phyloP scores from a whole-genome alignment of 2,329 filamentous ascomycete genomes.

The Plenodomus biglobosus region DNA sequence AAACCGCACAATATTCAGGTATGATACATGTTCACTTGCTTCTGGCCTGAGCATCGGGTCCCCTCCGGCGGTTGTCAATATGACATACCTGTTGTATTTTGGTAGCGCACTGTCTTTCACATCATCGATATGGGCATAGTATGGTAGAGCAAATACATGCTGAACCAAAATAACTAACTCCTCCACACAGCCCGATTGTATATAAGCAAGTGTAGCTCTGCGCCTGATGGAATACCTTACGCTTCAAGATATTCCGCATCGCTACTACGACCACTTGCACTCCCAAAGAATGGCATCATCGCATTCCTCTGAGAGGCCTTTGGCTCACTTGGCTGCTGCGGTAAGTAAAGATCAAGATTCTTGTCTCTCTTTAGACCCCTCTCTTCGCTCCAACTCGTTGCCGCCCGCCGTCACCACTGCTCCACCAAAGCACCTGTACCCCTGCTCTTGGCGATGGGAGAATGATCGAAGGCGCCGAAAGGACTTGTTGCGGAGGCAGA shows the following conservation, averaged over 20 bases:
- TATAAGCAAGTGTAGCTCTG: neutral
- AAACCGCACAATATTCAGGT: neutral
- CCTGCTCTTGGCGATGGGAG: neutral
- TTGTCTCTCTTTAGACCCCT: slow-evolving; percentile 2
- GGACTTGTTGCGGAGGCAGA: neutral
- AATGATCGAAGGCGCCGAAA: neutral
- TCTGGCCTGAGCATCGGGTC: neutral
- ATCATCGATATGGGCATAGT: slow-evolving; percentile 2
- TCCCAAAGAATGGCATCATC: slow-evolving; percentile 33
- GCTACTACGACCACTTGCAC: slow-evolving; percentile 31
- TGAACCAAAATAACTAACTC: neutral
- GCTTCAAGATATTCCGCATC: slow-evolving; percentile 43
- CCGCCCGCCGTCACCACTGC: neutral
- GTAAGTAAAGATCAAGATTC: slow-evolving; percentile 26
- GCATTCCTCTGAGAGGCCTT: slow-evolving; percentile 24
- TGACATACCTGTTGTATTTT: neutral
- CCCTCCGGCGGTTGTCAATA: neutral
- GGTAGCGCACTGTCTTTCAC: neutral
- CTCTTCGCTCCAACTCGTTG: neutral
- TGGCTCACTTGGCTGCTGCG: slow-evolving; percentile 31
- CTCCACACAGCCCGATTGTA: neutral
- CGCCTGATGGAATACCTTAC: slow-evolving; percentile 42
- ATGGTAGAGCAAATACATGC: slow-evolving; percentile 2
- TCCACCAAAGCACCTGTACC: neutral
- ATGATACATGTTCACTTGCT: neutral